These are phyloP conservation scores for Solanum lycopersicoides DNA, from an alignment of 257 asterid genomes.

Conservation along the genomic window DNA sequence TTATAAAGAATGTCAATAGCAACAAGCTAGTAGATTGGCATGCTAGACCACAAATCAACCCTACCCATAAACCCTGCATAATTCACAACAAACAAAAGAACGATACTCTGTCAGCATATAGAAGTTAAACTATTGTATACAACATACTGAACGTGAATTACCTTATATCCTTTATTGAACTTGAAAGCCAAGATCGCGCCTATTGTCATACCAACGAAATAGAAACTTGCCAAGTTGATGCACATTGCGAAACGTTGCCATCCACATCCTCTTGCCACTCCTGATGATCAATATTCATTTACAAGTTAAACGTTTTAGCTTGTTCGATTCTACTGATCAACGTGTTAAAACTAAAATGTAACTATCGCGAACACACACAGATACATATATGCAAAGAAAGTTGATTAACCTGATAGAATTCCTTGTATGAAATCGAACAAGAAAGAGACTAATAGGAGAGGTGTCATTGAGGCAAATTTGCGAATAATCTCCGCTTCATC, in stretches of 20 bases:
- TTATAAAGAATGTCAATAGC: conserved; percentile 40
- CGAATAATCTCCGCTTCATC: conserved; percentile 35
- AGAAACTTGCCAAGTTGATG: conserved; percentile 19
- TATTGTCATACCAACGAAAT: conserved; percentile 47
- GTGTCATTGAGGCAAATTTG: conserved; percentile 56
- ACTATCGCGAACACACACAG: neutral
- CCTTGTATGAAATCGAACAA: conserved; percentile 56
- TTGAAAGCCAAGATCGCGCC: conserved; percentile 49
- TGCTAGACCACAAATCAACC: conserved; percentile 52
- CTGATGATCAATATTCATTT: conserved; percentile 11
- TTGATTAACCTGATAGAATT: conserved; percentile 48
- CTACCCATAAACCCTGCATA: conserved; percentile 70
- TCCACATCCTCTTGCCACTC: conserved; percentile 81
- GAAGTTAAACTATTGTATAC: neutral
- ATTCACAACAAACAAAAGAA: neutral
- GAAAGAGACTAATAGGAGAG: conserved; percentile 46
- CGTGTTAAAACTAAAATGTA: neutral
- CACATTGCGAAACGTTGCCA: conserved; percentile 59
- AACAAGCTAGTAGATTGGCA: conserved; percentile 45
- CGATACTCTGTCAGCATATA: neutral
- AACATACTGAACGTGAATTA: neutral
- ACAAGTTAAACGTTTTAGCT: neutral
- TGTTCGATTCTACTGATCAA: neutral
- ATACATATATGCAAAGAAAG: neutral
- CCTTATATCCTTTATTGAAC: conserved; percentile 46